These are phyloP conservation scores for Eucalyptus marginata DNA, from an alignment of 345 rosid genomes.

Conservation along the genomic window DNA sequence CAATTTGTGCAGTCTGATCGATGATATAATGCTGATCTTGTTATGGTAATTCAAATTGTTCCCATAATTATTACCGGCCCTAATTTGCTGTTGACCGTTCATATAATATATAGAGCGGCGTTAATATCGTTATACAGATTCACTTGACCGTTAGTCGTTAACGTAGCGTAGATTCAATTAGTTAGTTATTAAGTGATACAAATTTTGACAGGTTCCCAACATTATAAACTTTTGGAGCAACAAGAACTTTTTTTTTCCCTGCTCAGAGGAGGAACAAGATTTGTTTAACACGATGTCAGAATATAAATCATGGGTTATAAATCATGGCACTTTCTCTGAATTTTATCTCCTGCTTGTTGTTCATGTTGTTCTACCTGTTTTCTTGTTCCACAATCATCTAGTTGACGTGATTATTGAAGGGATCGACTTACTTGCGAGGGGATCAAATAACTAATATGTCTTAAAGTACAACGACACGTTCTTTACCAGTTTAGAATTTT, in stretches of 20 bases:
- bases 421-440: neutral
- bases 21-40: neutral
- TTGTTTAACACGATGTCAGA: neutral
- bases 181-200: neutral
- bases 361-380: neutral
- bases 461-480: neutral
- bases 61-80: neutral
- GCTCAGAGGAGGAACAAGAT: neutral
- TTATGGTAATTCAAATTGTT: neutral
- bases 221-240: neutral
- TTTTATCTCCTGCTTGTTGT: neutral
- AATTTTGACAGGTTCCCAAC: neutral
- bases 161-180: neutral
- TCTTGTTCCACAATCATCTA: neutral
- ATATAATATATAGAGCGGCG: neutral
- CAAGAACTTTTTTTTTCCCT: neutral
- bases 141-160: neutral
- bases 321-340: neutral
- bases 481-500: neutral
- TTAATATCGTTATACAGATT: neutral
- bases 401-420: neutral
- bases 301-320: neutral
- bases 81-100: neutral
- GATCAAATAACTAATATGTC: neutral
- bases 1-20: neutral